Evolutionary conservation across 768 basidiomycete species (phyloP), one percentile per base, ranked within the genome.

Genomic region (Mycena sanguinolenta): DNA sequence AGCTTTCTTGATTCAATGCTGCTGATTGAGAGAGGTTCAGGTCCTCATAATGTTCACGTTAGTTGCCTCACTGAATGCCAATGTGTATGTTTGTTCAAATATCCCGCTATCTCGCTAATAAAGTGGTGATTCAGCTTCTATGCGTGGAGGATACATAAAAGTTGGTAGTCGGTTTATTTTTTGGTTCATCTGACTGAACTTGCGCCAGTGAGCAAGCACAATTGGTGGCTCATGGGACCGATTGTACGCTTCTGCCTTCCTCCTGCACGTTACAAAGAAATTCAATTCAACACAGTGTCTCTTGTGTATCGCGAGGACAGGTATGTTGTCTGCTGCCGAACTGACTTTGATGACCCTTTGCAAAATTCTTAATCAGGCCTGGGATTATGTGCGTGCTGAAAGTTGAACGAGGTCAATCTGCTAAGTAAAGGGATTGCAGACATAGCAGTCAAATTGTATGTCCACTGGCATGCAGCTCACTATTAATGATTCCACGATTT

Each of bases 191-290:
- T 23, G 7, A 19, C 52, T 67, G 12, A 67, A 30, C 46, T 59
- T 44, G 46, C 5, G 46, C 14, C 52, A 85, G 83, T 85, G 63
- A 82, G 83, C 77, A 77, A 76, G 54, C 63, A 73, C 32, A 84
- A 82, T 54, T 80, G 76, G 73, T 79, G 67, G 46, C 67, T 83
- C 17, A 75, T 77, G 3, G 60, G 73, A 8, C 80, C 83, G 1
- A 77, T 83, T 53, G 53, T 55, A 13, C 21, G 52, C 16, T 53
- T 30, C 3, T 7, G 16, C 52, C 19, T 53, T 19, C 21, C 8
- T 17, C 17, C n/a, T 30, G 14, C 52, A 17, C 10, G 28, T 27
- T 30, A 27, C n/a, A 53, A 27, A 17, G 19, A 53, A 53, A 28
- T 30, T 30, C 30, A 5, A 53, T 34, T 34, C 32, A 34, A 34